Base-by-base conservation (phyloP, 2,329 filamentous ascomycete species). In the Tolypocladium pustulatum region DNA sequence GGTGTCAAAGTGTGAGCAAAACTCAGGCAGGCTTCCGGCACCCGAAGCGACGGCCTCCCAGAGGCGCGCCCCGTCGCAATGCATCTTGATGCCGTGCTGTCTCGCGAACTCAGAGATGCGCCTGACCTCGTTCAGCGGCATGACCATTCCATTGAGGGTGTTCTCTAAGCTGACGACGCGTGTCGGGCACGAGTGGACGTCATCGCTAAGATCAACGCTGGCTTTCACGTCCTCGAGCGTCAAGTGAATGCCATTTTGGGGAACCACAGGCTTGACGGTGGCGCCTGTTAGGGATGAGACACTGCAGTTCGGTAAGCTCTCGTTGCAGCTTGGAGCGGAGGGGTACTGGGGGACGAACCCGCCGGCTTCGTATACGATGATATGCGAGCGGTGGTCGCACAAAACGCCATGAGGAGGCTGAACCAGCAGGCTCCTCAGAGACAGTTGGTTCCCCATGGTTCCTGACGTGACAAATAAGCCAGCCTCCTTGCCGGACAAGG, bases 391-490 rank as follows among this genome's bases (percentile, higher is more conserved):
- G 62, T 86, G 78, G 69, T 97, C 92, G 65, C 88, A 90, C 10
- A 97, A 76, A 6, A 97, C 83, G 9, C 83, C 82, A 70, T 96
- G 85, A 0, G 93, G 93, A 17, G 92, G 91, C 61, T 90, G 87
- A 0, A 78, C 81, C 17, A 97, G 80, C 60, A 94, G 88, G 1
- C 89, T 81, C 43, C 92, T 85, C 49, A 96, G 80, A 0, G 88
- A 87, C 22, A 97, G 78, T 71, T 96, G 91, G 74, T 97, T 97
- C 46, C 91, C 91, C 91, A 96, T 96, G 5, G 92, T 96, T 4
- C 93, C 93, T 0, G 90, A 94, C 60, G 95, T 79, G 58, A 96
- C 90, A 57, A 96, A 86, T 5, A 97, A 78, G 0, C 83, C 88
- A 9, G 84, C 85, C 66, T 91, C 87, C 65, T 95, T 91, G 64